Evolutionary conservation across 768 basidiomycete genomes (phyloP).

Genomic region (Pisolithus sp.): DNA sequence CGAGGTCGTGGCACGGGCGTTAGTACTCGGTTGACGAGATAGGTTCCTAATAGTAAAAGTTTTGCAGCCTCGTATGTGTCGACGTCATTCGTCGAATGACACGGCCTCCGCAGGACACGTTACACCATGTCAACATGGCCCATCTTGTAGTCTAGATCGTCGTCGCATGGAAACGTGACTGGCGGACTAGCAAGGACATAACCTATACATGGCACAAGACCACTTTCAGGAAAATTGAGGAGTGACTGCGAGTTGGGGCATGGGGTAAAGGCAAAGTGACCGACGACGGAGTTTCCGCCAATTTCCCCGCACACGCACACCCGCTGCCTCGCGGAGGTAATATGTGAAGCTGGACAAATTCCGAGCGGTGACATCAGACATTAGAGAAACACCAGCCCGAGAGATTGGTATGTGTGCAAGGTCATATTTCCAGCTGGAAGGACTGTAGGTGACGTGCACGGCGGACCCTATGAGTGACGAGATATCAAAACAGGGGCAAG

Average conservation of each 20-base stretch:
- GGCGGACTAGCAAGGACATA: not conserved
- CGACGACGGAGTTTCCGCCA: not conserved
- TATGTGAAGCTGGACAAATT: not conserved
- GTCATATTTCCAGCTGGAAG: too few species aligned
- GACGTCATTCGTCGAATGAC: not conserved
- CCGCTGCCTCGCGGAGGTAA: not conserved
- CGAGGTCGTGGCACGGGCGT: not conserved
- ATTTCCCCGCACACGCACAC: not conserved
- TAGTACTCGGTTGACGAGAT: not conserved
- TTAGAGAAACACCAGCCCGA: too few species aligned
- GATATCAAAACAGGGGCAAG: too few species aligned
- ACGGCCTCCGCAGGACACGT: not conserved
- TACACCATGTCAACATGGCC: not conserved
- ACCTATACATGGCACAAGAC: not conserved
- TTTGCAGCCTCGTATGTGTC: not conserved
- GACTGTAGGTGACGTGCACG: too few species aligned
- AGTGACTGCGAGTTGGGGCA: slow-evolving; percentile 12
- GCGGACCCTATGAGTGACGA: too few species aligned
- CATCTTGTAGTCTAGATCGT: not conserved
- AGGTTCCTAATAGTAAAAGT: not conserved
- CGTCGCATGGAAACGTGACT: not conserved
- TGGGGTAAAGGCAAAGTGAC: slow-evolving; percentile 12
- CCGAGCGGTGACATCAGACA: not conserved
- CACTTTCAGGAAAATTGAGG: not conserved
- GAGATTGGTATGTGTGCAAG: too few species aligned